Base-by-base conservation (phyloP, 2,329 filamentous ascomycete species). In the Fonsecaea pedrosoi region DNA sequence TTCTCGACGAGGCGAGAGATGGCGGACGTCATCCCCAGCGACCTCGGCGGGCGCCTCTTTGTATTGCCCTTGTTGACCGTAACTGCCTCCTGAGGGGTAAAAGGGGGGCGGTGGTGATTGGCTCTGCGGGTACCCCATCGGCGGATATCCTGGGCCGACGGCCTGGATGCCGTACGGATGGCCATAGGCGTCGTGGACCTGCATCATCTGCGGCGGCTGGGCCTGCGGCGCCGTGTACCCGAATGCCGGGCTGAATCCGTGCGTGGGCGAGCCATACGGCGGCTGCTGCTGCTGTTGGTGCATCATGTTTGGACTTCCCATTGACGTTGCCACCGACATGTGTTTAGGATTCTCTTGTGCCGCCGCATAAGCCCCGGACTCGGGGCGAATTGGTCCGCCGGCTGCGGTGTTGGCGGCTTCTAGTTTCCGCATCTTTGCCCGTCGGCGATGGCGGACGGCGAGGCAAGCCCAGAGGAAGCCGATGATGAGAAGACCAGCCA, bases 401-500 rank as follows among this genome's bases (percentile, higher is more conserved):
- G 65, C 60, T 2, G 54, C 48, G n/a, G 42, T 63, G 55, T 58
- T 58, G 5, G 58, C 64, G 13, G 34, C 60, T 42, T 67, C 59
- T 25, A 67, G 60, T 18, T 40, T 53, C 25, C 55, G 45, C 65
- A 67, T 60, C 54, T 63, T 67, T 30, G 34, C 48, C 10, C 65
- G 54, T n/a, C 65, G 60, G 13, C 60, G 60, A 38, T 63, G 60
- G 13, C 60, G 65, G 15, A 67, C 48, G 35, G 65, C 65, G 6
- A 68, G 54, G 35, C 60, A 69, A 1, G 25, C 55, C 64, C 64
- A 64, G 9, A 69, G 34, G 13, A 48, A 42, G 35, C 60, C 50
- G 32, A 68, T 60, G 38, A 68, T 4, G 21, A 70, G 50, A 4
- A 75, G 18, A 4, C 72, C 55, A 72, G 82, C 54, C 74, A 82